Conservation (phyloP, 257 asterid species). For the Nicotiana paniculata region DNA sequence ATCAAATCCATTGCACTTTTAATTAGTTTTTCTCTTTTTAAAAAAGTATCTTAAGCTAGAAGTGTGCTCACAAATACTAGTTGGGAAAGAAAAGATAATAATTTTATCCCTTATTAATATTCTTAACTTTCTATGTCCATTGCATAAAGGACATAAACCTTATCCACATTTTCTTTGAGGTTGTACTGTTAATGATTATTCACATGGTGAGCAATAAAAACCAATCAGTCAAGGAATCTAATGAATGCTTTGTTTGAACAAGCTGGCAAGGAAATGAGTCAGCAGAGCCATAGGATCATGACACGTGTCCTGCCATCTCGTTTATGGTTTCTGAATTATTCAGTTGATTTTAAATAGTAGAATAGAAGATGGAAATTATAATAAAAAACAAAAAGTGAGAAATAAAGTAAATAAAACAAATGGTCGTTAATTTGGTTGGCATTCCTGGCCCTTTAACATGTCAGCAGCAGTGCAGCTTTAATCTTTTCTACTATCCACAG, state of each 20-base stretch:
- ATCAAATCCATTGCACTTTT: neutral
- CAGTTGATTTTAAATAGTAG: neutral
- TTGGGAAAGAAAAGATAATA: neutral
- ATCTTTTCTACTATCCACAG: slow-evolving; percentile 31
- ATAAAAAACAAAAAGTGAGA: neutral
- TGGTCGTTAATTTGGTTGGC: slow-evolving; percentile 21
- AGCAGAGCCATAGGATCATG: slow-evolving; percentile 23
- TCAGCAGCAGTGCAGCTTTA: neutral
- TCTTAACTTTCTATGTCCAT: neutral
- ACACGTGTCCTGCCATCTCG: slow-evolving; percentile 15
- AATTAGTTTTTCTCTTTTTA: neutral
- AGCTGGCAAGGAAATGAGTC: slow-evolving; percentile 33
- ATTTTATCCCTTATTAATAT: neutral
- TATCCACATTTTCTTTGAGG: slow-evolving; percentile 26
- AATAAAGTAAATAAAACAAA: neutral
- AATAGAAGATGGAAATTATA: neutral
- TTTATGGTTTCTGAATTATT: neutral
- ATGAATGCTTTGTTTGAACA: neutral
- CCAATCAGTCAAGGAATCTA: neutral
- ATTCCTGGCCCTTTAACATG: slow-evolving; percentile 6
- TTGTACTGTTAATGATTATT: neutral
- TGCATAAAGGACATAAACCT: slow-evolving; percentile 2
- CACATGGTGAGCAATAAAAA: slow-evolving; percentile 9
- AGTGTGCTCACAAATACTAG: neutral
- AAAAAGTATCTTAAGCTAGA: neutral